Evolutionary conservation across 768 basidiomycete species (phyloP).

Genomic region (Suillus hirtellus): DNA sequence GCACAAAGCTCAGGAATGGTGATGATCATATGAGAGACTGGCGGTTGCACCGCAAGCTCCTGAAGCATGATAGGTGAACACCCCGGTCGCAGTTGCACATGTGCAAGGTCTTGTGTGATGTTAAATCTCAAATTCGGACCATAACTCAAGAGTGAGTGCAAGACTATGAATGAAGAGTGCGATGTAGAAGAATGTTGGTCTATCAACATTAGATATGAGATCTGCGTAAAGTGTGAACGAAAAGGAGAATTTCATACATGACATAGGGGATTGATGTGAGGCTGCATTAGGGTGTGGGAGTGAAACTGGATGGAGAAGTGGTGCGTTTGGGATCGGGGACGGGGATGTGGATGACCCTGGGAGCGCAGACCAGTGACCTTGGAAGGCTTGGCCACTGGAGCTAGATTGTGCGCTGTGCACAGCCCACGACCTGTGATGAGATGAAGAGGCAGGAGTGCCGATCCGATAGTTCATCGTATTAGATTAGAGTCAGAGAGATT

Average conservation of each 20-base stretch:
- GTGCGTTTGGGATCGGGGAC: constrained; percentile 25
- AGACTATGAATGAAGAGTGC: constrained; percentile 16
- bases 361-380: constrained; percentile 14
- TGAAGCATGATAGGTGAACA: constrained; percentile 23
- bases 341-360: constrained; percentile 16
- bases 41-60: constrained; percentile 26
- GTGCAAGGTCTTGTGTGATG: constrained; percentile 26
- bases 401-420: constrained; percentile 11
- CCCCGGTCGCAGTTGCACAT: constrained; percentile 22
- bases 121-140: constrained; percentile 25
- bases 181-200: constrained; percentile 12
- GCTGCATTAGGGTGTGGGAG: constrained; percentile 34
- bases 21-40: constrained; percentile 19
- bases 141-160: constrained; percentile 29
- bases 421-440: constrained; percentile 25
- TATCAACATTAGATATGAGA: constrained; percentile 13
- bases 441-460: constrained; percentile 9
- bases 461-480: constrained; percentile 21
- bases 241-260: constrained; percentile 20
- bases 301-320: constrained; percentile 29
- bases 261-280: constrained; percentile 19
- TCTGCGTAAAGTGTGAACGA: not conserved
- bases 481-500: constrained; percentile 7
- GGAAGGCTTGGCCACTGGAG: constrained; percentile 3
- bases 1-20: constrained; percentile 24